Evolutionary conservation across 306 rosid genomes (phyloP).

Genomic region (Carpinus fangiana): DNA sequence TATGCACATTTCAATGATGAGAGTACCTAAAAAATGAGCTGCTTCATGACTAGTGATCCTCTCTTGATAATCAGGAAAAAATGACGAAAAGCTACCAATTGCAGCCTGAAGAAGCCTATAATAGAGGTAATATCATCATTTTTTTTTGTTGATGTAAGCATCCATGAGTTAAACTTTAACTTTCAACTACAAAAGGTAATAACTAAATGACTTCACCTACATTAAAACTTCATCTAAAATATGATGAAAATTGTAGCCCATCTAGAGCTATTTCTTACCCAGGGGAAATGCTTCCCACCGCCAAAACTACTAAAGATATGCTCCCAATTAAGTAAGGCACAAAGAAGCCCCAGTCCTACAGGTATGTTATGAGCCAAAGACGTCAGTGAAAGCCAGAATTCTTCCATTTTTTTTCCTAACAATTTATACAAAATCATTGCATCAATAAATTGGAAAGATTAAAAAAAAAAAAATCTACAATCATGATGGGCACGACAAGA

Average conservation of each 20-base stretch:
- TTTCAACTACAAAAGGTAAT: not conserved
- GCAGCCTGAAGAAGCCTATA: slow-evolving; percentile 96
- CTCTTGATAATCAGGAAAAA: slow-evolving; percentile 92
- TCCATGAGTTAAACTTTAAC: slow-evolving; percentile 2
- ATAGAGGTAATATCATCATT: slow-evolving; percentile 27
- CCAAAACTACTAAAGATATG: slow-evolving; percentile 83
- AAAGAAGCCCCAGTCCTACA: slow-evolving; percentile 96
- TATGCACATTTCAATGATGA: not conserved
- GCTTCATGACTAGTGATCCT: slow-evolving; percentile 95
- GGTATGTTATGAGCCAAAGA: slow-evolving; percentile 30
- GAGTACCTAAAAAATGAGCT: slow-evolving; percentile 82
- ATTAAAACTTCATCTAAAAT: not conserved
- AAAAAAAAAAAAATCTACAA: not conserved
- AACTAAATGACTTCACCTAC: not conserved
- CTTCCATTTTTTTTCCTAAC: not conserved
- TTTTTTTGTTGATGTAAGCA: slow-evolving; percentile 26
- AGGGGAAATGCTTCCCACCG: slow-evolving; percentile 89
- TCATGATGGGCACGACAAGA: not conserved
- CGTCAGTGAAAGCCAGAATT: slow-evolving; percentile 23
- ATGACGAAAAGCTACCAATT: slow-evolving; percentile 76
- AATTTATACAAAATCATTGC: not conserved
- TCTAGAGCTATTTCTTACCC: slow-evolving; percentile 55
- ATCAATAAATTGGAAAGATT: not conserved
- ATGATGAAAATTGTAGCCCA: not conserved
- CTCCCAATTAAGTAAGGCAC: slow-evolving; percentile 90